Evolutionary conservation across 305 asterid species (phyloP), one percentile per base, ranked within the genome.

Genomic region (Petunia hybrid): DNA sequence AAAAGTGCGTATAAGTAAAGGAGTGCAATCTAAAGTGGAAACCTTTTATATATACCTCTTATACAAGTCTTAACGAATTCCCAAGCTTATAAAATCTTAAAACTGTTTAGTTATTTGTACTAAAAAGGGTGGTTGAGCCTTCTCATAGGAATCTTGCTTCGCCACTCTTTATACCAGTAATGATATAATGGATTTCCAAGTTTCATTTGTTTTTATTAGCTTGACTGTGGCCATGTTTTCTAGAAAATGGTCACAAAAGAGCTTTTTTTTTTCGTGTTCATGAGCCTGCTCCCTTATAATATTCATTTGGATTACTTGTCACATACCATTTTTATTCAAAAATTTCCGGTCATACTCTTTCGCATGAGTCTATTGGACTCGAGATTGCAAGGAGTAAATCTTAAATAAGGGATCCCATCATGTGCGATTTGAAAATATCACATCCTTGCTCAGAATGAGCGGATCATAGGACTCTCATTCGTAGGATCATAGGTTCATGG

Each of bases 261-360:
- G 42, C 41, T 38, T n/a, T 42, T n/a, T 22, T 67, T 31, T 22
- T 16, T 45, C 0, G 2, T 1, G 4, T 13, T n/a, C 62, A 57
- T 57, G 62, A 8, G 7, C 62, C n/a, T 57, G 62, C 62, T 57
- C 62, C 76, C 57, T 69, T 69, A 40, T 69, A 57, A 45, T 69
- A 45, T 69, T 69, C 76, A 69, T 69, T 69, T 16, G 57, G 57
- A 35, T 69, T 43, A 69, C 55, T 69, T 69, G 76, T 69, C 57
- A 43, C 57, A 8, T 40, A 68, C 12, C 41, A 43, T 42, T 16
- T 69, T 69, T 69, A 9, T 69, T 69, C n/a, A 69, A 56, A 45
- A 69, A 68, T 69, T 40, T 43, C 57, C 57, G 22, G 22, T 69
- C 76, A 16, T 69, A 13, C 76, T 69, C 57, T 43, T 16, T 22